Base-by-base conservation (phyloP, 352 stramenopile species). In the Phytophthora hybrid region DNA sequence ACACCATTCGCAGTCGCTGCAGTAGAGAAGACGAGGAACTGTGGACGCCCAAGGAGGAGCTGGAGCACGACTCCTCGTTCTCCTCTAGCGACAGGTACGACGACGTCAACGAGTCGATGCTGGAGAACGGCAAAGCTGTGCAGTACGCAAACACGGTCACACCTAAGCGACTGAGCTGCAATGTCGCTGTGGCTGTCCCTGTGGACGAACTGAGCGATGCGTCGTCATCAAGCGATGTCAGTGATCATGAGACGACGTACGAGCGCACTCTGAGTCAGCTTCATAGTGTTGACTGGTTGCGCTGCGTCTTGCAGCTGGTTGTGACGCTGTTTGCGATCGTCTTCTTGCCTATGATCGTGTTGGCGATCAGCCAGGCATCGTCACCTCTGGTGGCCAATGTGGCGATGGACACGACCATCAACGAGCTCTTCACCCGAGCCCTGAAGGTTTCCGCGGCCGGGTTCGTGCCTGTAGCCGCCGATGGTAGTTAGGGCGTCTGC, bases 381-480 rank as follows among this genome's bases (percentile, higher is more conserved):
- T 75, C 52, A 0, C 60, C 63, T 6, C 57, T 79, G 2, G 52
- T 87, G 2, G 74, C 77, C 0, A 71, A 73, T 0, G 70, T 85
- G 8, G 82, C 61, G n/a, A 67, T 87, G 55, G 83, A 89, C 41
- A 69, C 79, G 32, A 80, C 71, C 9, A 63, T 84, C 34, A 89
- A 81, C 62, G 79, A 84, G 56, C 31, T 82, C 4, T 82, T 85
- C 44, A 63, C 44, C 1, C 70, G 71, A 11, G 57, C 69, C 1
- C 19, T 77, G 44, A 49, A 64, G 10, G 46, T 78, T 5, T 74
- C 77, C 5, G 34, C 68, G 6, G 18, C 59, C 4, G 75, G 75
- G 7, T 74, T 87, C 23, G 51, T 75, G 8, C 68, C 72, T 4
- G 61, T 62, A 10, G 56, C 74, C 8, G 59, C 69, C n/a, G 66